Conservation (phyloP, 345 rosid species). For the Salix koriyanagi region DNA sequence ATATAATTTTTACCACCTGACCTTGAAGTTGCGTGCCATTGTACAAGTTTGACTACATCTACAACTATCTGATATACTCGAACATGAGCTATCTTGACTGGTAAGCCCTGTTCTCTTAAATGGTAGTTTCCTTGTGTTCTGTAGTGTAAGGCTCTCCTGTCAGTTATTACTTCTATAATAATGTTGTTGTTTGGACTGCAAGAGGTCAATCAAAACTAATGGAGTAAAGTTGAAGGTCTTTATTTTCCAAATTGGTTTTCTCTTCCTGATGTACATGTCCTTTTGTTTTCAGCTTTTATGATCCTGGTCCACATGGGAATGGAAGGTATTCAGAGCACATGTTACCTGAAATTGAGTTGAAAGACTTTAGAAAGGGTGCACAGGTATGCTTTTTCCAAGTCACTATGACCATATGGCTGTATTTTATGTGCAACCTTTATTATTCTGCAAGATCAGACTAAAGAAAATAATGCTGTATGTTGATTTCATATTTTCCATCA, state of each 20-base stretch:
- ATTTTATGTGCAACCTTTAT: not conserved
- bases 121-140: conserved; percentile 1
- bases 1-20: not conserved
- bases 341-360: conserved; percentile 85
- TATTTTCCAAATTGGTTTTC: not conserved
- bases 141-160: not conserved
- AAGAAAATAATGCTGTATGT: not conserved
- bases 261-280: conserved; percentile 8
- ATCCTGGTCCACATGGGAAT: conserved; percentile 96
- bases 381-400: conserved; percentile 51
- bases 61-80: conserved; percentile 71
- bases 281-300: conserved; percentile 67
- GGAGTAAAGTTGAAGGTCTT: not conserved
- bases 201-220: not conserved
- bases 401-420: not conserved
- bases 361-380: conserved; percentile 97
- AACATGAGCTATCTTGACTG: conserved; percentile 90
- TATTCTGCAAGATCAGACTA: not conserved
- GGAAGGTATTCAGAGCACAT: conserved; percentile 96
- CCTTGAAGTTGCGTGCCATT: conserved; percentile 84
- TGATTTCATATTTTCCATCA: not conserved
- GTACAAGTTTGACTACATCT: conserved; percentile 81
- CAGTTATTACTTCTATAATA: not conserved
- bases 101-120: conserved; percentile 35
- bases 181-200: not conserved